These are phyloP conservation scores for Alternaria triticimaculans DNA, from an alignment of 2,329 filamentous ascomycete species.

Conservation along the genomic window DNA sequence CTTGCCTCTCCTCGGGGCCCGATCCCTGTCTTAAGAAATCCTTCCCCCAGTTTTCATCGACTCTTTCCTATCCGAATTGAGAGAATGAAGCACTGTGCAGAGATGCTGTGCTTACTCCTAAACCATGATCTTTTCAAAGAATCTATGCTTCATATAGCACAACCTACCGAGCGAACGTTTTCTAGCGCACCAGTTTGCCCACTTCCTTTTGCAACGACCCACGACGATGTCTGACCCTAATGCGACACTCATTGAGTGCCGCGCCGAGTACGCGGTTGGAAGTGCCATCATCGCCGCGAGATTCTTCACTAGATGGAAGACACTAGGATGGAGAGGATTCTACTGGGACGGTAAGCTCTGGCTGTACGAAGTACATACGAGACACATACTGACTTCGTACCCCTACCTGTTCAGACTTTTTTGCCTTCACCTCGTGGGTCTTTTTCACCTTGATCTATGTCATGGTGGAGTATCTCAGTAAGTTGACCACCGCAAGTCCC, in stretches of 20 bases:
- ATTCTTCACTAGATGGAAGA: not conserved
- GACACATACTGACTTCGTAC: too few relatives aligned
- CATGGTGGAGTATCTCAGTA: conserved; percentile 1
- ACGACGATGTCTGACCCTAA: not conserved
- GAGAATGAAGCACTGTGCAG: not conserved
- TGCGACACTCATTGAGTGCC: not conserved
- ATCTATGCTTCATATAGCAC: not conserved
- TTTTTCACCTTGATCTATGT: not conserved
- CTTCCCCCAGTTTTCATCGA: not conserved
- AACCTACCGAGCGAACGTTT: not conserved
- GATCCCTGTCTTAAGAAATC: not conserved
- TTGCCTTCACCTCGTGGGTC: not conserved
- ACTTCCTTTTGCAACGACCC: not conserved
- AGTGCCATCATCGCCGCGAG: not conserved
- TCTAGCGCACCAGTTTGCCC: not conserved
- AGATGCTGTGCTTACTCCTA: not conserved
- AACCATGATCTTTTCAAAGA: not conserved
- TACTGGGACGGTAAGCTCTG: not conserved
- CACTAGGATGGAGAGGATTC: not conserved
- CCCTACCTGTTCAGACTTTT: not conserved
- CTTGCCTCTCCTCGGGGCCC: not conserved
- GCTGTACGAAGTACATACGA: too few relatives aligned
- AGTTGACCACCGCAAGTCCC: not conserved
- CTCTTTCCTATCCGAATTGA: not conserved
- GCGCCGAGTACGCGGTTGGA: not conserved